Conservation (phyloP, 1,139 yeast species). For the Suhomyces terraborum region DNA sequence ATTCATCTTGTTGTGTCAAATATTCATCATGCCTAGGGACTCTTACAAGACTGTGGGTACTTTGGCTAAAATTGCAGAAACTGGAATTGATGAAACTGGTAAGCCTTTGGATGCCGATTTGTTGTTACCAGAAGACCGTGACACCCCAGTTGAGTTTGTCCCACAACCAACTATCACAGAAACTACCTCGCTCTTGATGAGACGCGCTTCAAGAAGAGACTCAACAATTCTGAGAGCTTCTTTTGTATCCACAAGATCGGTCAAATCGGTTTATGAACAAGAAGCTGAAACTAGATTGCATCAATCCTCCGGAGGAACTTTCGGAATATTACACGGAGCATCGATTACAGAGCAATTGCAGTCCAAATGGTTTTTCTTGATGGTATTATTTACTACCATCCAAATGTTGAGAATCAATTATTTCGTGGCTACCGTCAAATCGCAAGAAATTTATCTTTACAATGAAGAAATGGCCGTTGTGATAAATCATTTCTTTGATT, state of each 20-base stretch:
- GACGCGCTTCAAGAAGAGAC: slow-evolving; percentile 41
- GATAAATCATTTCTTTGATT: slow-evolving; percentile 75
- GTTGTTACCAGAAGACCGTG: slow-evolving; percentile 40
- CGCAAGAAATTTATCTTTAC: slow-evolving; percentile 75
- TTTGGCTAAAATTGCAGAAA: slow-evolving; percentile 66
- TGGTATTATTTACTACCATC: slow-evolving; percentile 76
- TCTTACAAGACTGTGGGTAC: slow-evolving; percentile 74
- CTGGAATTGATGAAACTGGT: slow-evolving; percentile 68
- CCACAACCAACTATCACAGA: slow-evolving; percentile 45
- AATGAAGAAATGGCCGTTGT: slow-evolving; percentile 53
- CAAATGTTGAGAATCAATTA: slow-evolving; percentile 91
- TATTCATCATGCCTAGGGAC: slow-evolving; percentile 74
- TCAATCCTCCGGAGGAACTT: slow-evolving; percentile 68
- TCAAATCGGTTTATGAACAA: slow-evolving; percentile 64
- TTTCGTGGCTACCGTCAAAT: slow-evolving; percentile 82
- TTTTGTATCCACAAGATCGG: slow-evolving; percentile 34
- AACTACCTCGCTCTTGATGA: slow-evolving; percentile 44
- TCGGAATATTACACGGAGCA: slow-evolving; percentile 79
- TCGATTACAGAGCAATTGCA: slow-evolving; percentile 62
- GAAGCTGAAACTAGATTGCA: slow-evolving; percentile 59
- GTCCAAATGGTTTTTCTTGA: slow-evolving; percentile 77
- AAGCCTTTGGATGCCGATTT: slow-evolving; percentile 46
- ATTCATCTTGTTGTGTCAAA: slow-evolving; percentile 71
- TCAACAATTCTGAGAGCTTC: slow-evolving; percentile 40
- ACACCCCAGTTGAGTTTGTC: slow-evolving; percentile 13